phyloP scores from a whole-genome alignment of 116 monocot species.

The Papilionanthe hybrid region DNA sequence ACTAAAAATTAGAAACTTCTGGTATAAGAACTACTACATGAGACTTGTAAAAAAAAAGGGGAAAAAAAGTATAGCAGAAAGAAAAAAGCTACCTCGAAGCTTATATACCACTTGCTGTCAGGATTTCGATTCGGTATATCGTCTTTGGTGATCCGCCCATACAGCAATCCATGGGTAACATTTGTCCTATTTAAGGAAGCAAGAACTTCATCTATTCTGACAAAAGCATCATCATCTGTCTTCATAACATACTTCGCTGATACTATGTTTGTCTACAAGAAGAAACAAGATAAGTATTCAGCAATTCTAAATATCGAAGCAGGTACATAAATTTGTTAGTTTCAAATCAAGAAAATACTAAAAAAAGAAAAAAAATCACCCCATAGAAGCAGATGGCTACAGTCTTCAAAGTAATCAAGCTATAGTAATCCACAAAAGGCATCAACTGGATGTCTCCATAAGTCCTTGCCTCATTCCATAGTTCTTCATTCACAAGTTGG shows the following conservation, averaged over 20 bases:
- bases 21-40: neutral
- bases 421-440: conserved; percentile 98
- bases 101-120: conserved; percentile 90
- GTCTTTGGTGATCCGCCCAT: conserved; percentile 57
- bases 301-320: neutral
- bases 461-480: conserved; percentile 87
- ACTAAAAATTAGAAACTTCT: neutral
- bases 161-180: conserved; percentile 50
- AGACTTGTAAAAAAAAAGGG: neutral
- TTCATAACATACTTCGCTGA: conserved; percentile 90
- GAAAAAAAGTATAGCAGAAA: neutral
- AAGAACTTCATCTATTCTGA: conserved; percentile 83
- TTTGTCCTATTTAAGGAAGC: conserved; percentile 41
- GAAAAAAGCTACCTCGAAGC: conserved; percentile 43
- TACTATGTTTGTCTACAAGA: neutral
- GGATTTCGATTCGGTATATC: conserved; percentile 49
- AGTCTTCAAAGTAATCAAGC: conserved; percentile 86
- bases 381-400: conserved; percentile 93
- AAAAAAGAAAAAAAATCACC: conserved; percentile 32
- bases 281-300: neutral
- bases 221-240: conserved; percentile 97
- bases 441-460: conserved; percentile 96
- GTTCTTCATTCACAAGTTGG: conserved; percentile 87
- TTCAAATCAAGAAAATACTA: neutral
- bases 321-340: neutral